Base-by-base conservation (phyloP, 2,329 filamentous ascomycete species). In the Sarocladium kiliense region DNA sequence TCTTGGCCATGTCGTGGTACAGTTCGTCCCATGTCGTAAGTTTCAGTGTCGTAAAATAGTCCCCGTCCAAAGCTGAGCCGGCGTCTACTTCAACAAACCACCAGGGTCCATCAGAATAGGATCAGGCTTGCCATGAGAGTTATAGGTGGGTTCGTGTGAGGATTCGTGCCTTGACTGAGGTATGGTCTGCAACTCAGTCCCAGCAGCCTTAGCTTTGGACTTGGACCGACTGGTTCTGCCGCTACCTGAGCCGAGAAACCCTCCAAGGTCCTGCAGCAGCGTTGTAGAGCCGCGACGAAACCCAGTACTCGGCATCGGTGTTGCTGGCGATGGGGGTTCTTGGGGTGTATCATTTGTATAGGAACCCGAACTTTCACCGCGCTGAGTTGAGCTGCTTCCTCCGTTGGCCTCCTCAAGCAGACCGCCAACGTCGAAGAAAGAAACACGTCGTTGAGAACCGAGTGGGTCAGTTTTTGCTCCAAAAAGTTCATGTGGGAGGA, bases 401-500 rank as follows among this genome's bases (percentile, higher is more conserved):
- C 61, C 60, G 25, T 55, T 53, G 1, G 71, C 59, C 18, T 77
- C 77, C 4, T 86, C 83, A 0, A 95, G 73, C 0, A 96, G 72
- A 0, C 89, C 89, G 21, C 91, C 91, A 1, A 91, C 86, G 61
- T 96, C 92, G 63, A 93, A 91, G 68, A 96, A 93, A 0, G 89
- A 90, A 3, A 94, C 82, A 47, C 79, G 64, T 41, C 64, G 65
- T 10, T 60, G 65, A 12, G 61, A 59, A 23, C 54, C 36, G 34
- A 42, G 58, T 11, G 50, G 60, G 26, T 57, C 67, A 51, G 14
- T 65, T 53, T 68, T 66, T 18, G 62, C 62, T 39, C 34, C 34
- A 19, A 69, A 58, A 18, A 65, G 65, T 34, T 75, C 68, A 7
- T 70, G 65, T 16, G 67, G 64, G 1, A 74, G 57, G 7, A 80